Evolutionary conservation across 257 asterid genomes (phyloP).

Genomic region (Cordia subcordata): DNA sequence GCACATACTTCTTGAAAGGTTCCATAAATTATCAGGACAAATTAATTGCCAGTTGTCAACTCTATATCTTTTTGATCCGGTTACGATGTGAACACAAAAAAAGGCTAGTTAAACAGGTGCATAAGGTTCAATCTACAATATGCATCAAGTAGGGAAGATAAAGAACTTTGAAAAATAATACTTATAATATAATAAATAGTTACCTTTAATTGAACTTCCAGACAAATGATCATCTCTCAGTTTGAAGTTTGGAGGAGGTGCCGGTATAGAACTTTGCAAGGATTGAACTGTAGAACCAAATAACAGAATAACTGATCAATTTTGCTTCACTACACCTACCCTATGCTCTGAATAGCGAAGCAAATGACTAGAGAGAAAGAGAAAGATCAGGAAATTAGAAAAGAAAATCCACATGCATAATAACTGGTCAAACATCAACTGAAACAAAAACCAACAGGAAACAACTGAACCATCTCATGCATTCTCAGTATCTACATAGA

Average conservation of each 20-base stretch:
- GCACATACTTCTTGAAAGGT: too few relatives aligned
- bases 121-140: not conserved
- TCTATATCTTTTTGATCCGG: not conserved
- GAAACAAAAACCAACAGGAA: too few relatives aligned
- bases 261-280: slow-evolving; percentile 59
- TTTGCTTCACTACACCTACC: not conserved
- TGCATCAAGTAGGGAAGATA: too few relatives aligned
- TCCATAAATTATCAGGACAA: too few relatives aligned
- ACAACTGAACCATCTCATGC: too few relatives aligned
- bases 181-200: slow-evolving; percentile 2
- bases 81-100: not conserved
- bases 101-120: not conserved
- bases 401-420: too few relatives aligned
- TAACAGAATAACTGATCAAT: not conserved
- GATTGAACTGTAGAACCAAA: slow-evolving; percentile 35
- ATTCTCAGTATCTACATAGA: too few relatives aligned
- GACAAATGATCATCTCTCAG: slow-evolving; percentile 72
- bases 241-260: slow-evolving; percentile 66
- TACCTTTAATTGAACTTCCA: slow-evolving; percentile 86
- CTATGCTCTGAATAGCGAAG: not conserved
- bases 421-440: too few relatives aligned
- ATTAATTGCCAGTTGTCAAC: too few relatives aligned
- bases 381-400: not conserved
- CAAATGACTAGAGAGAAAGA: not conserved
- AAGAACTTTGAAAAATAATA: not conserved